phyloP scores from a whole-genome alignment of 169 alveolate genomes.

The Babesia bigemina region DNA sequence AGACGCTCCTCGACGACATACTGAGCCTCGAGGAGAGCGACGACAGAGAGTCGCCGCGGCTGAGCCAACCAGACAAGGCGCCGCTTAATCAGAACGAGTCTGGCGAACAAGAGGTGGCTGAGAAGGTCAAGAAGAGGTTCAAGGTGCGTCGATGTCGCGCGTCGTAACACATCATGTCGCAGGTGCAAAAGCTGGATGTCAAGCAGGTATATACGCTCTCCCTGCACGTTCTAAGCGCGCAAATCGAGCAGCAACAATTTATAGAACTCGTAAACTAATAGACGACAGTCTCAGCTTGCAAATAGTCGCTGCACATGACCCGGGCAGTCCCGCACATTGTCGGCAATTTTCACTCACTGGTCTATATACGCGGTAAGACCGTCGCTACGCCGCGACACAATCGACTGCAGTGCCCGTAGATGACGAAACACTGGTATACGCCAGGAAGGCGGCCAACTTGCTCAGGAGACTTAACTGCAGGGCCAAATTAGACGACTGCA shows the following conservation, averaged over 20 bases:
- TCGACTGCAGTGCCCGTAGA: conserved; percentile 20
- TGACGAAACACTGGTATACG: conserved; percentile 20
- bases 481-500: conserved; percentile 9
- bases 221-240: conserved; percentile 47
- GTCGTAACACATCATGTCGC: background rate
- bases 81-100: background rate
- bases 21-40: conserved; percentile 5
- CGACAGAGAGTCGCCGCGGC: conserved; percentile 4
- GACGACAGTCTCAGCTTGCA: background rate
- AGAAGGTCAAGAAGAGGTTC: conserved; percentile 42
- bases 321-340: conserved; percentile 65
- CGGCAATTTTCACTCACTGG: conserved; percentile 66
- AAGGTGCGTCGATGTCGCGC: conserved; percentile 22
- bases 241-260: conserved; percentile 20
- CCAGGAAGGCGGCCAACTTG: conserved; percentile 30
- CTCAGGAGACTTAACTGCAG: conserved; percentile 28
- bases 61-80: background rate
- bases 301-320: conserved; percentile 14
- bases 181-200: conserved; percentile 49
- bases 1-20: conserved; percentile 16
- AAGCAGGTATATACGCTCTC: conserved; percentile 56
- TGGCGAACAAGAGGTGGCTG: conserved; percentile 11
- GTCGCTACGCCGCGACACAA: background rate
- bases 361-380: conserved; percentile 52
- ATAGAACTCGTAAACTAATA: background rate